These are phyloP conservation scores for Curvularia spicifera DNA, from an alignment of 2,329 filamentous ascomycete genomes.

Conservation along the genomic window DNA sequence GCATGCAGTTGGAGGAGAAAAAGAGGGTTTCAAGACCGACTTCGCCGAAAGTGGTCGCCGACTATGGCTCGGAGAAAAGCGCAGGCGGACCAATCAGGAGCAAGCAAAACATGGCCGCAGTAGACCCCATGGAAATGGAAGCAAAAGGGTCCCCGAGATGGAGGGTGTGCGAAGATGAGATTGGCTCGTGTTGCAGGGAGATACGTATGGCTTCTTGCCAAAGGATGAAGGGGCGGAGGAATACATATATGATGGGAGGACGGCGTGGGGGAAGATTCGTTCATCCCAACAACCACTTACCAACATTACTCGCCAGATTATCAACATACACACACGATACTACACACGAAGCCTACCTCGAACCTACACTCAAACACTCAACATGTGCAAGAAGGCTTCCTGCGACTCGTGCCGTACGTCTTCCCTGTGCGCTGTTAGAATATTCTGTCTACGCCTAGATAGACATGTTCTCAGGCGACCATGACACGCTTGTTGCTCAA, in stretches of 20 bases:
- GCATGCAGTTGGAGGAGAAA: not conserved
- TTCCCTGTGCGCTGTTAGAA: not conserved
- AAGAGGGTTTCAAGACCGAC: slow-evolving; percentile 7
- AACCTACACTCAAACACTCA: slow-evolving; percentile 13
- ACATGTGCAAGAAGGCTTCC: slow-evolving; percentile 70
- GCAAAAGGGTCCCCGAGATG: not conserved
- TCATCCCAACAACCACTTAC: not conserved
- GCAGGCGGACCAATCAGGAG: slow-evolving; percentile 8
- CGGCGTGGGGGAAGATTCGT: not conserved
- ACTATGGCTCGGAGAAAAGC: slow-evolving; percentile 22
- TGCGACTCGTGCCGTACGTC: slow-evolving; percentile 69
- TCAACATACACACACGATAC: not conserved
- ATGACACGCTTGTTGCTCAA: not conserved
- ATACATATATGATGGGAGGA: not conserved
- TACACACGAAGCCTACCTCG: not conserved
- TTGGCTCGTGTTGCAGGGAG: not conserved
- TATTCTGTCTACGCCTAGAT: not conserved
- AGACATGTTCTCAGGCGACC: not conserved
- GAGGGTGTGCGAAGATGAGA: not conserved
- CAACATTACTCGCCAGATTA: not conserved
- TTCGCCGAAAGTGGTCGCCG: slow-evolving; percentile 29
- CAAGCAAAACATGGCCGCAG: not conserved
- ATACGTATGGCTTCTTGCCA: not conserved
- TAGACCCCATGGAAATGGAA: not conserved
- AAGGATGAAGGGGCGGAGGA: not conserved